Conservation (phyloP, 495 filamentous ascomycete species). For the Venustampulla echinocandica region DNA sequence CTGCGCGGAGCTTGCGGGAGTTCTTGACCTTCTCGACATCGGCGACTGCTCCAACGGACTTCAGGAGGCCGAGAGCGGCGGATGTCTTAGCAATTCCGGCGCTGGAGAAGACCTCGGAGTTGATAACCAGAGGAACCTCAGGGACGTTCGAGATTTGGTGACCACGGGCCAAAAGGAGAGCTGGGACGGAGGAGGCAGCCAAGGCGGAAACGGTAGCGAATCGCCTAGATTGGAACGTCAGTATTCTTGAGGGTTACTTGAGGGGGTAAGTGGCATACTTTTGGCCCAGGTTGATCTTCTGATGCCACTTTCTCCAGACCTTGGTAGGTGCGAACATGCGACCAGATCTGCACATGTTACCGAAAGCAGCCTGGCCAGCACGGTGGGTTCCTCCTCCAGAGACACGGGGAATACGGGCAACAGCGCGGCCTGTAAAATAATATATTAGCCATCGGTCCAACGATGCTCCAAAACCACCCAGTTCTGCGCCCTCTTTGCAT, state of each 20-base stretch:
- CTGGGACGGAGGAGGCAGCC: slow-evolving; percentile 87
- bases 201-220: slow-evolving; percentile 96
- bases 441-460: slow-evolving; percentile 26
- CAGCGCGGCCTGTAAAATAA: slow-evolving; percentile 71
- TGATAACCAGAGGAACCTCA: slow-evolving; percentile 93
- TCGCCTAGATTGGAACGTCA: no score
- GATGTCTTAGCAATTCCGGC: slow-evolving; percentile 79
- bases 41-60: slow-evolving; percentile 78
- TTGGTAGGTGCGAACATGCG: slow-evolving; percentile 99
- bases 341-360: slow-evolving; percentile 99
- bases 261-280: no score
- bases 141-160: slow-evolving; percentile 88
- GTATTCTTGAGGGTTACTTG: no score
- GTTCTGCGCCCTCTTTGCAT: slow-evolving; percentile 3
- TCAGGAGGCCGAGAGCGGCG: slow-evolving; percentile 74
- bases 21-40: slow-evolving; percentile 90
- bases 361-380: slow-evolving; percentile 98
- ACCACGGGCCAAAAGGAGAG: slow-evolving; percentile 91
- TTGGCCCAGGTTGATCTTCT: slow-evolving; percentile 98
- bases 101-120: slow-evolving; percentile 74
- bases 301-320: slow-evolving; percentile 99
- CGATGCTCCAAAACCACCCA: neutral
- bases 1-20: slow-evolving; percentile 89
- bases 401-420: slow-evolving; percentile 99
- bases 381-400: slow-evolving; percentile 99